A percentile compares a stretch with the other conserved stretches of the same genome.
These are phyloP conservation scores for Bromus sterilis DNA, from an alignment of 176 grass and related monocot species.

Conservation along the genomic window DNA sequence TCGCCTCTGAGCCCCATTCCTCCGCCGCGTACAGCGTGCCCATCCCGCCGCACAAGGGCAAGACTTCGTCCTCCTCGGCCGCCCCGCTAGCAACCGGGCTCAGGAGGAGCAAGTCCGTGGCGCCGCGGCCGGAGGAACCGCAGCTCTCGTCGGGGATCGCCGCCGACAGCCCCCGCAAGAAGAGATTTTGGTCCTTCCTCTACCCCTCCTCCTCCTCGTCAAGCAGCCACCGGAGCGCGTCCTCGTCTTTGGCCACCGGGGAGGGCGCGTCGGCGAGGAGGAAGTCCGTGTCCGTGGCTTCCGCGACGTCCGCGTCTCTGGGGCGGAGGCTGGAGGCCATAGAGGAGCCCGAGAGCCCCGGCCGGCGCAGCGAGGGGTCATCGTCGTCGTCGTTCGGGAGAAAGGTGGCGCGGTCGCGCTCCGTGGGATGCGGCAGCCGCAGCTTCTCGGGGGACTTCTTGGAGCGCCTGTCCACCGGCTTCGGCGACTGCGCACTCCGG, in stretches of 20 bases:
- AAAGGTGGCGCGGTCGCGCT: slow-evolving; percentile 88
- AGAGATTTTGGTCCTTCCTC: slow-evolving; percentile 99
- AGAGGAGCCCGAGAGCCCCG: slow-evolving; percentile 59
- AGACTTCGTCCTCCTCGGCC: background rate
- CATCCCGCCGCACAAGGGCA: background rate
- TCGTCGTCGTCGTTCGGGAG: slow-evolving; percentile 72
- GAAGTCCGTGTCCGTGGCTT: slow-evolving; percentile 48
- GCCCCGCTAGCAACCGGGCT: slow-evolving; percentile 3
- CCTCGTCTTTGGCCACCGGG: background rate
- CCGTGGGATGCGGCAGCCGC: slow-evolving; percentile 87
- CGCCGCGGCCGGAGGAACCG: slow-evolving; percentile 46
- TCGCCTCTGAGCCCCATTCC: slow-evolving; percentile 1
- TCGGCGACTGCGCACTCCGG: slow-evolving; percentile 89
- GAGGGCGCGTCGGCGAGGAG: slow-evolving; percentile 23
- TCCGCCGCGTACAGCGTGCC: background rate
- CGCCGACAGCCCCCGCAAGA: slow-evolving; percentile 74
- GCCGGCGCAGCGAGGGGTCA: slow-evolving; percentile 57
- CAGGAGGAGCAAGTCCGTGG: slow-evolving; percentile 83
- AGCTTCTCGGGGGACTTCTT: slow-evolving; percentile 93
- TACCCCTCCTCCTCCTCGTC: slow-evolving; percentile 52
- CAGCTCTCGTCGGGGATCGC: slow-evolving; percentile 6
- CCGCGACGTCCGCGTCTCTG: slow-evolving; percentile 4
- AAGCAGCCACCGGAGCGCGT: slow-evolving; percentile 14
- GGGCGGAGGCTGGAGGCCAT: slow-evolving; percentile 37
- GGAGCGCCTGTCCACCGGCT: slow-evolving; percentile 86